Base-by-base conservation (phyloP, 768 basidiomycete genomes). In the Podaxis carcinomalis region DNA sequence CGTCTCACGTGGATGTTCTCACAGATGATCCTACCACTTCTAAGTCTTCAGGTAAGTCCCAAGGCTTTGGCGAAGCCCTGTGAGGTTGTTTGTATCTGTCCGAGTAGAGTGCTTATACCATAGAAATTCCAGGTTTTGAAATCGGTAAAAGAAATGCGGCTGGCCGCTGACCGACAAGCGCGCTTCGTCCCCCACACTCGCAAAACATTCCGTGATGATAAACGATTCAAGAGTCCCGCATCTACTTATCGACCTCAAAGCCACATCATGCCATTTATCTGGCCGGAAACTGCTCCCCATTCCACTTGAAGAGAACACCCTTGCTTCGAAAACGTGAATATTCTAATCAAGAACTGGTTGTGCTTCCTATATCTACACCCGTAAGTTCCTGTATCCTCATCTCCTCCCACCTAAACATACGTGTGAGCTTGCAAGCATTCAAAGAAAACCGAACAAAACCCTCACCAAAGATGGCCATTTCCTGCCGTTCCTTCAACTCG, bases 141-240 rank as follows among this genome's bases (percentile, higher is more conserved):
- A 59, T 74, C 4, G 61, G 67, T 13, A 59, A 62, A 19, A 61
- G 56, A 19, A 54, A 68, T 5, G 67, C 64, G 5, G 64, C 77
- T 14, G 69, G 75, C 14, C 56, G 56, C 2, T 67, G 62, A 59
- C 64, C 76, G 5, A 68, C 64, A 13, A 66, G 75, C 2, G 67
- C 75, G 4, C 57, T 78, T 59, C 69, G 76, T 13, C 53, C 68
- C 7, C 68, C 76, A 7, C 67, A 70, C 13, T 69, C 73, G 4
- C 70, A 68, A 49, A 71, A 76, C 39, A 63, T 70, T 75, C 65
- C 64, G 65, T 19, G 78, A 79, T 72, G 70, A 78, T 77, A 13
- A 6, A 10, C 5, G 67, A 53, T 1, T 16, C 10, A 16, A 32
- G 32, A 32, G 32, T 32, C 32, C 9, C 2, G 2, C 32, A 0